Evolutionary conservation across 345 rosid species (phyloP).

Genomic region (Stellera chamaejasme): DNA sequence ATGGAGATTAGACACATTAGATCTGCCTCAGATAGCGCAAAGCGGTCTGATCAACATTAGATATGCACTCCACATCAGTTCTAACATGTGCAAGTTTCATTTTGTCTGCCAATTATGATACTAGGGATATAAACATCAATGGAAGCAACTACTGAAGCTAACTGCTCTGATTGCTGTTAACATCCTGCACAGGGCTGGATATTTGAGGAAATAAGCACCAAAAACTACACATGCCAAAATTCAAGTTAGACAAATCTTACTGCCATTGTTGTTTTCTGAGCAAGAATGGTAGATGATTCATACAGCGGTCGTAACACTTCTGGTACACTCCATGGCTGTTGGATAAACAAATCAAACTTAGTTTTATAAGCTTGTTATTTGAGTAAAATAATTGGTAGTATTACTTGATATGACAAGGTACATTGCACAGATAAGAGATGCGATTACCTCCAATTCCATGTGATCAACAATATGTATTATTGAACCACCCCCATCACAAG

Average conservation of each 20-base stretch:
- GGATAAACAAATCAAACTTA: constrained; percentile 14
- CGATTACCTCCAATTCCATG: constrained; percentile 85
- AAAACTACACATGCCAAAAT: not conserved
- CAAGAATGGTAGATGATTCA: constrained; percentile 92
- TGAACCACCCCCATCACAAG: constrained; percentile 99
- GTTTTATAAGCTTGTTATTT: not conserved
- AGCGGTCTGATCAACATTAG: too few relatives aligned
- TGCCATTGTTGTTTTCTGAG: constrained; percentile 96
- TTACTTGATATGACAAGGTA: not conserved
- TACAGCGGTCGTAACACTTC: constrained; percentile 95
- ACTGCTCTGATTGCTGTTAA: not conserved
- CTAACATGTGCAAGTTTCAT: not conserved
- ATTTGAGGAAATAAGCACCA: not conserved
- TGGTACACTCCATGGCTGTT: constrained; percentile 97
- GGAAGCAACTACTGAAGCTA: not conserved
- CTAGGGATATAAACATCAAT: not conserved
- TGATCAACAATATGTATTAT: constrained; percentile 96
- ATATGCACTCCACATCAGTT: too few relatives aligned
- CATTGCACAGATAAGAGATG: not conserved
- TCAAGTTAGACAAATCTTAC: constrained; percentile 30
- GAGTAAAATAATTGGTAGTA: not conserved
- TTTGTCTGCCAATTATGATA: not conserved
- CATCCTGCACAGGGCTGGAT: not conserved
- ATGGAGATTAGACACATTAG: constrained; percentile 6
- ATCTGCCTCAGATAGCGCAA: not conserved